Conservation (phyloP, 129 eudicot genomes). For the Flaveria robusta region DNA sequence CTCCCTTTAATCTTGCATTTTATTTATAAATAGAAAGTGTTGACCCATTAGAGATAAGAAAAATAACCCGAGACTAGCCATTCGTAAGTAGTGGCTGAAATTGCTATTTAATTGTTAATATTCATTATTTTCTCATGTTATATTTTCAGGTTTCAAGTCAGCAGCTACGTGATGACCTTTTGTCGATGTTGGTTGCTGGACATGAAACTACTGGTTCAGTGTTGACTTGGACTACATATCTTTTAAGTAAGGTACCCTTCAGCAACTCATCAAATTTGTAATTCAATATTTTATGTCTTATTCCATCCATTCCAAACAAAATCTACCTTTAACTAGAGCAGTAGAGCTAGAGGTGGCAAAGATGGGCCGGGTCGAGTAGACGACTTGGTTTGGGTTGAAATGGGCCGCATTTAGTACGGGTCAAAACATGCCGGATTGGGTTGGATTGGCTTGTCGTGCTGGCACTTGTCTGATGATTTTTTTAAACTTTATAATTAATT, state of each 20-base stretch:
- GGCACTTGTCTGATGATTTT: too few species aligned
- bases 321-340: not conserved
- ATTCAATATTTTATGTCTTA: slow-evolving; percentile 1
- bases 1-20: slow-evolving; percentile 1
- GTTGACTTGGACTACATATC: slow-evolving; percentile 87
- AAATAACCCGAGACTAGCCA: not conserved
- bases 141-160: slow-evolving; percentile 73
- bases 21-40: too few species aligned
- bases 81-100: not conserved
- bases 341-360: not conserved
- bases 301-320: not conserved
- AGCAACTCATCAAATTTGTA: slow-evolving; percentile 12
- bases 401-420: too few species aligned
- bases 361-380: not conserved
- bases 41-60: slow-evolving; percentile 4
- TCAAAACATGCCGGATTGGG: too few species aligned
- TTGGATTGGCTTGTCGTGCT: too few species aligned
- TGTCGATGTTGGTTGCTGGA: slow-evolving; percentile 99
- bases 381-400: not conserved
- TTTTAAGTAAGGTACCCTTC: slow-evolving; percentile 77
- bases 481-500: too few species aligned
- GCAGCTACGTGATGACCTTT: slow-evolving; percentile 91
- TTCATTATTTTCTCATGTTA: not conserved
- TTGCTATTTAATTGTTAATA: not conserved
- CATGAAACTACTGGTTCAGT: slow-evolving; percentile 98